phyloP scores from a whole-genome alignment of 768 basidiomycete species.

The Hysterangium stoloniferum region DNA sequence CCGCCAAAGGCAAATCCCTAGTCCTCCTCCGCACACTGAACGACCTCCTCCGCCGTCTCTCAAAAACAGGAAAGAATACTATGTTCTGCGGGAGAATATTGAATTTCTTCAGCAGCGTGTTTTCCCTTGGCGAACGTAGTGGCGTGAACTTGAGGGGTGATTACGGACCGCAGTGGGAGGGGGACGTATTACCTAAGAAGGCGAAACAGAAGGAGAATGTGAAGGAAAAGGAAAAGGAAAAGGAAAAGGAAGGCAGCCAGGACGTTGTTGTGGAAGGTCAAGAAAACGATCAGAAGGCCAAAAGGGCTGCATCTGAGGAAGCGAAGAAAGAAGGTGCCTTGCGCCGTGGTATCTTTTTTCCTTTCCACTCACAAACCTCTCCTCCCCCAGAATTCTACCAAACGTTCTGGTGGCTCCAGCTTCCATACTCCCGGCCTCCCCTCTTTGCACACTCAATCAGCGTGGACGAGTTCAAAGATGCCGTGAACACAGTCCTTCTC shows the following conservation, averaged over 20 bases:
- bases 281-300: conserved; percentile 17
- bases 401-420: conserved; percentile 85
- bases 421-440: conserved; percentile 75
- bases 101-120: conserved; percentile 78
- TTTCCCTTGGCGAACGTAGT: conserved; percentile 81
- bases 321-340: conserved; percentile 57
- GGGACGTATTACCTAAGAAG: too few relatives aligned
- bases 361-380: background rate
- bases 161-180: conserved; percentile 74
- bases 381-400: conserved; percentile 61
- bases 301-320: conserved; percentile 14
- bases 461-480: conserved; percentile 59
- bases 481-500: conserved; percentile 65
- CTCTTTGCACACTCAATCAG: conserved; percentile 50
- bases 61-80: conserved; percentile 78
- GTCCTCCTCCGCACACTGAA: conserved; percentile 79
- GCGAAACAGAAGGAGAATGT: conserved; percentile 28
- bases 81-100: conserved; percentile 86
- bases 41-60: conserved; percentile 77
- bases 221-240: conserved; percentile 8
- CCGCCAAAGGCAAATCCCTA: conserved; percentile 84
- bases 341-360: background rate
- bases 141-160: conserved; percentile 90
- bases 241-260: conserved; percentile 24
- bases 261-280: background rate